Evolutionary conservation across 768 basidiomycete species (phyloP), one percentile per base, ranked within the genome.

Genomic region (Amylocystis lapponica): DNA sequence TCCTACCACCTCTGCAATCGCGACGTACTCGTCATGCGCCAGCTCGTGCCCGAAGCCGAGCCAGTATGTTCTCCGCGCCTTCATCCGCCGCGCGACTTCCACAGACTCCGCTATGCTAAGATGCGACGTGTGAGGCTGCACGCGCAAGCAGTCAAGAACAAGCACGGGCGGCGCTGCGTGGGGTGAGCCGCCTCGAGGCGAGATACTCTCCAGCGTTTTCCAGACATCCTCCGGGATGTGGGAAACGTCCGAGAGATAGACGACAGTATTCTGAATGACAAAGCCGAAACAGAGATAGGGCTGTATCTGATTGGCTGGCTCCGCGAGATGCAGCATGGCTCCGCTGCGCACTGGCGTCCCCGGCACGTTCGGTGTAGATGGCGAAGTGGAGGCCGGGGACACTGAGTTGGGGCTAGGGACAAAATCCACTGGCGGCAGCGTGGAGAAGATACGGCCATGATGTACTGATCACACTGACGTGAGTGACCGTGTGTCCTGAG

Each of bases 241-340:
- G 8, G 85, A 88, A 31, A 83, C 86, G 60, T 96, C 93, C 21
- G 85, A 83, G 46, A 95, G 71, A 65, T 94, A 94, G 12, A 79
- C 68, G 35, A 94, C 63, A 23, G 73, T 64, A 27, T 82, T 67
- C 53, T 82, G 75, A 35, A 87, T 68, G 55, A 76, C 71, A 66
- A 88, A 88, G 22, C 82, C 86, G 53, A 82, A 73, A 55, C 76
- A 82, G 38, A 77, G 55, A 56, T 80, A 85, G 2, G 83, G 83
- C n/a, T 65, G 63, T 14, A 79, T 68, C 21, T 57, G 50, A 25
- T 64, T 61, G 41, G 26, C 38, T 20, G 48, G 45, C 35, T 26
- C 20, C 30, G 29, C 5, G 26, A 41, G 25, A 41, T 41, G 30
- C 36, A 39, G 25, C 33, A 25, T 36, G 41, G 41, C 44, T 35